Conservation (phyloP, 345 rosid genomes). For the Rhodamnia argentea region DNA sequence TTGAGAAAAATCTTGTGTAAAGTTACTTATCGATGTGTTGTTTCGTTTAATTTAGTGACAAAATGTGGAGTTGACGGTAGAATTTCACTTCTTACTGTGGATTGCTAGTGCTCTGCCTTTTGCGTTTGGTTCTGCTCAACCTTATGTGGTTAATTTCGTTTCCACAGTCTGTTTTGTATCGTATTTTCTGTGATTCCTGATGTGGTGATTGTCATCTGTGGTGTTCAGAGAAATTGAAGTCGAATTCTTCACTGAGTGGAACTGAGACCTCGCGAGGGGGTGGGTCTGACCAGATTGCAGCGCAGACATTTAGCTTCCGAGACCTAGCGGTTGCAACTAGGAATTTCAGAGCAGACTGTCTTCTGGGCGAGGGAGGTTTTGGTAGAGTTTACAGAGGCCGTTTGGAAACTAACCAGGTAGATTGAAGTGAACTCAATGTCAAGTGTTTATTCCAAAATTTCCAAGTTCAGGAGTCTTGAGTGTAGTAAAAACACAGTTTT, state of each 20-base stretch:
- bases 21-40: not conserved
- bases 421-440: not conserved
- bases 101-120: not conserved
- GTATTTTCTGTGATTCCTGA: not conserved
- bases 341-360: slow-evolving; percentile 70
- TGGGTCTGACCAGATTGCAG: slow-evolving; percentile 46
- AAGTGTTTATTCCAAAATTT: not conserved
- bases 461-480: not conserved
- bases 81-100: not conserved
- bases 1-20: not conserved
- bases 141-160: not conserved
- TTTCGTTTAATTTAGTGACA: not conserved
- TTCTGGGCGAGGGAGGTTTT: slow-evolving; percentile 86
- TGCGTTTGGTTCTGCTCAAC: not conserved
- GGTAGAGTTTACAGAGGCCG: slow-evolving; percentile 82
- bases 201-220: not conserved
- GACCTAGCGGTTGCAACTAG: slow-evolving; percentile 75
- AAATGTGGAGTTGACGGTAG: not conserved
- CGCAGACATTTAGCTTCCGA: slow-evolving; percentile 61
- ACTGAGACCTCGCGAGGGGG: slow-evolving; percentile 31
- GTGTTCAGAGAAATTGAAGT: slow-evolving; percentile 32
- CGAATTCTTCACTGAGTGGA: slow-evolving; percentile 15
- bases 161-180: not conserved
- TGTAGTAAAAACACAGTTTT: not conserved
- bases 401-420: slow-evolving; percentile 59